phyloP scores from a whole-genome alignment of 148 eudicot genomes.

The Tetragonia tetragonoides region DNA sequence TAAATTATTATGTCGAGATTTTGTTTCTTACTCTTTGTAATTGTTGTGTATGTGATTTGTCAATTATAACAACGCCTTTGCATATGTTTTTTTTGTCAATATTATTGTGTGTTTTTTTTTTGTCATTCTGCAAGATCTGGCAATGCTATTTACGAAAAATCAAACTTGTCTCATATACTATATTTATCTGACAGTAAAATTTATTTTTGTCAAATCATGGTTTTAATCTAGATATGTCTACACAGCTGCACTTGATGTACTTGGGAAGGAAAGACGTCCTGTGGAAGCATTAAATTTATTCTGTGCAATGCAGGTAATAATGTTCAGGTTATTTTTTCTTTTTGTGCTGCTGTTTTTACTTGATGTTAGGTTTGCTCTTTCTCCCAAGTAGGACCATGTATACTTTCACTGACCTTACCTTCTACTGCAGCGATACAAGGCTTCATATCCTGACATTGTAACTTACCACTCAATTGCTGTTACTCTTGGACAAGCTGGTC shows the following conservation, averaged over 20 bases:
- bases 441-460: slow-evolving; percentile 83
- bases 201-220: slow-evolving; percentile 22
- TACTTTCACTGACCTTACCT: slow-evolving; percentile 17
- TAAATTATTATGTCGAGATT: too few species aligned
- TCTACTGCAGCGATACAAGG: slow-evolving; percentile 54
- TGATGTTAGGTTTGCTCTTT: neutral
- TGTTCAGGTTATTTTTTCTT: neutral
- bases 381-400: neutral
- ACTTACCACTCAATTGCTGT: slow-evolving; percentile 85
- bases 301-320: slow-evolving; percentile 67
- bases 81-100: neutral
- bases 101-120: slow-evolving; percentile 5
- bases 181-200: slow-evolving; percentile 7
- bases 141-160: neutral
- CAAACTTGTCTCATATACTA: neutral
- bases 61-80: neutral
- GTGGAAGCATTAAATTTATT: slow-evolving; percentile 90
- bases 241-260: slow-evolving; percentile 86
- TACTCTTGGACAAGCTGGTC: slow-evolving; percentile 97
- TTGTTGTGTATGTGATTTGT: too few species aligned
- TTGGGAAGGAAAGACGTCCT: slow-evolving; percentile 80
- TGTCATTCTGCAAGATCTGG: neutral
- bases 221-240: slow-evolving; percentile 57
- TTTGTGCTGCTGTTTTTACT: slow-evolving; percentile 2
- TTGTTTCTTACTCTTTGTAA: too few species aligned